Percentiles rank a stretch among this genome's conserved stretches.
Evolutionary conservation across 2,329 filamentous ascomycete genomes (phyloP).

Genomic region (Triangularia verruculosa): DNA sequence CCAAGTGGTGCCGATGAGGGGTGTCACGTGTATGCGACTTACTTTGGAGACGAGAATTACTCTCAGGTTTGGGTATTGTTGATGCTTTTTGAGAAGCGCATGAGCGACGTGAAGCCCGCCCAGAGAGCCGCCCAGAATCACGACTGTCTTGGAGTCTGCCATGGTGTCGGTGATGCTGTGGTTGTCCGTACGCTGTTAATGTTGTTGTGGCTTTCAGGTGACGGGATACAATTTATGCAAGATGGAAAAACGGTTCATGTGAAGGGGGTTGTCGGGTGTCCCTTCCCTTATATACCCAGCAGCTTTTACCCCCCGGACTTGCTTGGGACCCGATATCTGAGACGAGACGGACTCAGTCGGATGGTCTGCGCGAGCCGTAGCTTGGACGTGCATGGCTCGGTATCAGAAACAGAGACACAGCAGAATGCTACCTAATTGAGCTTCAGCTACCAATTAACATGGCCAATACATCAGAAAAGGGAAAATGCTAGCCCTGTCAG

Average conservation of each 20-base stretch:
- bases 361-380: neutral
- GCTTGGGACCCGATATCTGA: neutral
- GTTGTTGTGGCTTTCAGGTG: neutral
- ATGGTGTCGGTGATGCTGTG: slow-evolving; percentile 32
- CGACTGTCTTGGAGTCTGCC: slow-evolving; percentile 45
- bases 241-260: neutral
- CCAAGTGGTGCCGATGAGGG: neutral
- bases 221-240: neutral
- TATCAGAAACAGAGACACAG: neutral
- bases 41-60: slow-evolving; percentile 57
- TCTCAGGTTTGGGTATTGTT: slow-evolving; percentile 43
- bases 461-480: neutral
- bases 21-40: slow-evolving; percentile 18
- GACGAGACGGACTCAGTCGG: neutral
- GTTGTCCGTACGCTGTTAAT: neutral
- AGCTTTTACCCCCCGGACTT: neutral
- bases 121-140: slow-evolving; percentile 54
- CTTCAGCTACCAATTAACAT: neutral
- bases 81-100: slow-evolving; percentile 51
- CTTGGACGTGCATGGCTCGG: neutral
- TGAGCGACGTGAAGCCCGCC: slow-evolving; percentile 54
- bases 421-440: neutral
- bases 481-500: neutral
- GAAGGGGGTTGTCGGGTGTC: neutral
- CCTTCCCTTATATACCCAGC: neutral